Evolutionary conservation across 2,329 filamentous ascomycete genomes (phyloP).

Genomic region (Claviceps cyperi): DNA sequence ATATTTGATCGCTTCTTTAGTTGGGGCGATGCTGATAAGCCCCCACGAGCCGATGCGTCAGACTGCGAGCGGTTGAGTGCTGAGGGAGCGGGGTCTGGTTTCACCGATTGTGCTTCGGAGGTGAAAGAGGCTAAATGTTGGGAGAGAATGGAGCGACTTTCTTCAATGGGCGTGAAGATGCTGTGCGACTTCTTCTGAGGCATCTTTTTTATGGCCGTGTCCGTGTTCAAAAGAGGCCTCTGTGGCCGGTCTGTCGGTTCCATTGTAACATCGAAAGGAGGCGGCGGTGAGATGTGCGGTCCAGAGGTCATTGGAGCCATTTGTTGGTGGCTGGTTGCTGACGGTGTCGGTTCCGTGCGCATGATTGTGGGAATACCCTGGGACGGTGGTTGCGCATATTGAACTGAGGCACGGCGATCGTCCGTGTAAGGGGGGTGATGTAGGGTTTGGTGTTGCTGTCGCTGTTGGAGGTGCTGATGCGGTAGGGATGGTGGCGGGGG

Average conservation of each 20-base stretch:
- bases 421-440: conserved; percentile 57
- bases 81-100: conserved; percentile 21
- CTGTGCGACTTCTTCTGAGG: conserved; percentile 73
- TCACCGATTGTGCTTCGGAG: conserved; percentile 30
- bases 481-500: neutral
- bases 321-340: conserved; percentile 37
- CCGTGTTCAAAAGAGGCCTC: conserved; percentile 35
- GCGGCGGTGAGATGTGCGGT: conserved; percentile 36
- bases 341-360: conserved; percentile 44
- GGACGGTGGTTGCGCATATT: conserved; percentile 42
- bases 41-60: conserved; percentile 41
- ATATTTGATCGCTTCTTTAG: conserved; percentile 32
- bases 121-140: conserved; percentile 63
- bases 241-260: conserved; percentile 34
- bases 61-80: conserved; percentile 42
- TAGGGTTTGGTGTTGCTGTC: conserved; percentile 7
- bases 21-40: conserved; percentile 40
- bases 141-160: conserved; percentile 74
- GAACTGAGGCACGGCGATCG: conserved; percentile 61
- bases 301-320: conserved; percentile 22
- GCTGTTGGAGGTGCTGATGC: neutral
- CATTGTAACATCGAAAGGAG: conserved; percentile 31
- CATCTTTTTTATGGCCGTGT: conserved; percentile 42
- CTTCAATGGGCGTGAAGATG: conserved; percentile 95
- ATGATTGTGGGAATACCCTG: conserved; percentile 29